Base-by-base conservation (phyloP, 2,329 filamentous ascomycete species). In the Neopestalotiopsis sp. region DNA sequence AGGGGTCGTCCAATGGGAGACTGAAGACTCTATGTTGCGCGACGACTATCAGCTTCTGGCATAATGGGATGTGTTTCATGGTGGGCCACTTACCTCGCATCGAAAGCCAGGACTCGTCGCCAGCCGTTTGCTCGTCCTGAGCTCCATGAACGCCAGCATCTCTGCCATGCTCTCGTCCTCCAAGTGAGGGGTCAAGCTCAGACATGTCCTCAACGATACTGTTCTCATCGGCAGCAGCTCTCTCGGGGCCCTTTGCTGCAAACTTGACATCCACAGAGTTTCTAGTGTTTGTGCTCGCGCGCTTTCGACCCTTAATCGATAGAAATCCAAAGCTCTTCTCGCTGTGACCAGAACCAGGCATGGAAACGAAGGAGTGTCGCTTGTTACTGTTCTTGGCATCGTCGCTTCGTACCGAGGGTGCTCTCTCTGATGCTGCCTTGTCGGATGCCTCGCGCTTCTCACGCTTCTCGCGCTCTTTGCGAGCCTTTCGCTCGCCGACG, bases 401-500 rank as follows among this genome's bases (percentile, higher is more conserved):
- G 34, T 75, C 61, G 14, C 24, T 40, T 45, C 34, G 81, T 58
- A 71, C 74, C 67, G 78, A 80, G 49, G 66, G 17, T 52, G 45
- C 45, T 56, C 30, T 75, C 74, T 28, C 76, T 79, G 34, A 38
- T 38, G 34, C 34, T 38, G 34, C 34, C 34, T 38, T 38, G 34
- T 38, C 34, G 6, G 34, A 38, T 38, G 34, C 34, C 69, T 82
- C 82, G 61, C 76, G 74, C 70, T 84, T 83, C 69, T 82, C 82
- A 60, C 76, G 74, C 70, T 84, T 83, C 69, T 82, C 82, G 61
- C 76, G 74, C 70, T 84, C 83, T 72, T 88, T 89, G 62, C 82
- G 84, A 1, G 84, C 81, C 17, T 84, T 83, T 67, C 84, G 82
- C 74, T 89, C 84, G 2, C 86, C 85, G 17, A 89, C 82, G 9